Percentiles rank a stretch among this genome's conserved stretches.
Conservation (phyloP, 2,329 filamentous ascomycete species). For the Aureobasidium sp. region DNA sequence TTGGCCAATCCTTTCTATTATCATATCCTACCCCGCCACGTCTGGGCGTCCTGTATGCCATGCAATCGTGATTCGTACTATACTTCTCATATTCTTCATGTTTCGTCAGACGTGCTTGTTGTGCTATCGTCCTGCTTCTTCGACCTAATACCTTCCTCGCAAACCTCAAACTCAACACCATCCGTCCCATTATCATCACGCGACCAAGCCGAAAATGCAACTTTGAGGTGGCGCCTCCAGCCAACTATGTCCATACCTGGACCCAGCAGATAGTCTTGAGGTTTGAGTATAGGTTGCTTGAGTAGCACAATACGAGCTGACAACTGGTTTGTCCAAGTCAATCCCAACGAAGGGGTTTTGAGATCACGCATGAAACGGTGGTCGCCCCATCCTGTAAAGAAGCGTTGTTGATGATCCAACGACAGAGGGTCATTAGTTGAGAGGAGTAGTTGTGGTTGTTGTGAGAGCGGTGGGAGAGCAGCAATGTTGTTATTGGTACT, state of each 20-base stretch:
- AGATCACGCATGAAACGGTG: slow-evolving; percentile 44
- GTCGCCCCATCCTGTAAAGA: slow-evolving; percentile 97
- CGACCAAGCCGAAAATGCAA: slow-evolving; percentile 89
- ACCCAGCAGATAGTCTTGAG: slow-evolving; percentile 43
- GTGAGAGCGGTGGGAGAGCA: slow-evolving; percentile 7
- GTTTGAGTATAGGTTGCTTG: slow-evolving; percentile 66
- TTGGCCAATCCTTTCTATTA: too few species aligned
- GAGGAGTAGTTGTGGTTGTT: slow-evolving; percentile 26
- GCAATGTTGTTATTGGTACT: background rate
- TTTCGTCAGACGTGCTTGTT: background rate
- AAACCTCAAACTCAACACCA: slow-evolving; percentile 80
- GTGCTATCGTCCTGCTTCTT: background rate
- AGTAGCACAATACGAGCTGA: slow-evolving; percentile 84
- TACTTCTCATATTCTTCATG: background rate
- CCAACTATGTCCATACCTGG: slow-evolving; percentile 53
- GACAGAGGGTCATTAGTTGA: slow-evolving; percentile 65
- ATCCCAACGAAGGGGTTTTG: slow-evolving; percentile 88
- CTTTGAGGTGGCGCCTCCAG: slow-evolving; percentile 83
- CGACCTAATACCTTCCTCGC: slow-evolving; percentile 61
- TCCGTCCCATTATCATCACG: slow-evolving; percentile 51
- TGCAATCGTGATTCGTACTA: background rate
- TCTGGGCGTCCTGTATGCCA: background rate
- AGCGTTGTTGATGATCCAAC: slow-evolving; percentile 91
- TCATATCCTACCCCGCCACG: background rate
- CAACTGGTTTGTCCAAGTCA: slow-evolving; percentile 94